Evolutionary conservation across 371 early-diverging fungal genomes (phyloP), one percentile per base, ranked within the genome.

Genomic region (Saksenaea vasiformis): DNA sequence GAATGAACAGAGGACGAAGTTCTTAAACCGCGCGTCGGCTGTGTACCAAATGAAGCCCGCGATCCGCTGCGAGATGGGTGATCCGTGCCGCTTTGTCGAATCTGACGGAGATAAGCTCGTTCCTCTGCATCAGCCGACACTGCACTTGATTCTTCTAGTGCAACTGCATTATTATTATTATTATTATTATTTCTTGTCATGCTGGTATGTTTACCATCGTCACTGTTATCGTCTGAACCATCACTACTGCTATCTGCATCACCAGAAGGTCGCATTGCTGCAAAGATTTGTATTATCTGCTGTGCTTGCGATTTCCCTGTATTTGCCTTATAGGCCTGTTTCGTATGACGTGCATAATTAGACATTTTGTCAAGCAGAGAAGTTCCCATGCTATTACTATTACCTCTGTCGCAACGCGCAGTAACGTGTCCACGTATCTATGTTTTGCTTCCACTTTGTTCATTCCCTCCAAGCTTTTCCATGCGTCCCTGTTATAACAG

Each of bases 241-340:
- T 73, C 65, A 26, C 43, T 57, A 31, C 47, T 43, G 19, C 55
- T 60, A 11, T 65, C 68, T 44, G 67, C 68, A 22, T 65, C 74
- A 15, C 65, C 72, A 9, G 74, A 71, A 5, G 76, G 74, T 59
- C 65, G 66, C 72, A 77, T 71, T 5, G 68, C 58, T 3, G 76
- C 72, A 61, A 78, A 76, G 44, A 76, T 68, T 34, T 78, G 79
- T 27, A 81, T 79, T 28, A 68, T 68, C 53, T 71, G 65, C 37
- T 66, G 66, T 26, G 72, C 72, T 19, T 62, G 65, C 1, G 66
- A 24, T 51, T 57, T 59, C 4, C 68, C 64, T 3, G 64, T 37
- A 54, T 57, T 54, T 37, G 28, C 51, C 19, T 62, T 60, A 39
- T 64, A 68, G 26, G 68, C 67, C 70, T 70, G 26, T 8, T 24